Evolutionary conservation across 2,329 filamentous ascomycete species (phyloP), one percentile per base, ranked within the genome.

Genomic region (Penicillium sp.): DNA sequence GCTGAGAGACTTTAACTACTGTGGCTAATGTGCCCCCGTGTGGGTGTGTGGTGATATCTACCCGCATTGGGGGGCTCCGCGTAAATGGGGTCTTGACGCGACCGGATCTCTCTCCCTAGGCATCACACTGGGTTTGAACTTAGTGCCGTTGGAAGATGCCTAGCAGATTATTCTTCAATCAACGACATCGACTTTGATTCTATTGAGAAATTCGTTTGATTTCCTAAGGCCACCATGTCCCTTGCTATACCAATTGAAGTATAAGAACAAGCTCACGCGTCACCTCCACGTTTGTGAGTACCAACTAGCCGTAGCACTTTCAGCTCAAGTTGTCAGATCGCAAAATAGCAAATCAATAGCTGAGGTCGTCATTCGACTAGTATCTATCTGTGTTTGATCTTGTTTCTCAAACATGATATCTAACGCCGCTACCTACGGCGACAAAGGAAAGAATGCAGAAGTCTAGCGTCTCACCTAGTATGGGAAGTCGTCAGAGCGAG

Each of bases 11-110:
- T n/a, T 26, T 26, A 46, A 48, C 45, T 5, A 26, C 19, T 14
- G 22, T 25, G 45, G 45, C 25, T 28, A 30, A 48, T n/a, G 40
- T 25, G 42, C n/a, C 26, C 11, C n/a, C 16, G 54, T 37, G 45
- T 57, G 59, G 62, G 10, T 42, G 35, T 37, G 45, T 57, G 59
- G 62, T 66, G 66, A 68, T 68, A 69, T 60, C 64, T 69, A 69
- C 67, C 67, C 67, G 67, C 61, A 57, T 65, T 56, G 25, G 46
- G 60, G 52, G 55, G 26, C 45, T 54, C 58, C 55, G 58, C 55
- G 49, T 58, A 56, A 56, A 51, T 28, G 55, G 25, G 45, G 25
- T 35, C 26, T 35, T n/a, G 46, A 51, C 28, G 46, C 46, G 46
- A 30, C 28, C 26, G 11, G 7, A 16, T 33, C 7, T 30, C 4